phyloP scores from a whole-genome alignment of 306 rosid genomes.

The Cotoneaster glaucophyllus region DNA sequence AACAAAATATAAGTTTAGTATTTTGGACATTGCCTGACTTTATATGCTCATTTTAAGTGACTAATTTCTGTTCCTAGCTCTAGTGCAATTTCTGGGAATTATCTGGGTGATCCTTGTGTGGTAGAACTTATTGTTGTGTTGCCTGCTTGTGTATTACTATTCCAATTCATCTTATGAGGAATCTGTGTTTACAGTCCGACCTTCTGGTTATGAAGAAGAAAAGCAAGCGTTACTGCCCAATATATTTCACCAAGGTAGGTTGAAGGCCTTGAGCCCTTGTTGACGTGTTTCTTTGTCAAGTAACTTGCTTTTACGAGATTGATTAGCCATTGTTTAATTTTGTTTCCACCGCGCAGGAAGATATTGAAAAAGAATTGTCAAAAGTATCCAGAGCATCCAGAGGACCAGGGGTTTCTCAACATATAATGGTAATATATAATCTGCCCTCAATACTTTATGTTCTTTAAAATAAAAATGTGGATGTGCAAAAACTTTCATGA shows the following conservation, averaged over 20 bases:
- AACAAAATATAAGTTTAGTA: background rate
- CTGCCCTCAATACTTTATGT: background rate
- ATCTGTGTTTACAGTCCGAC: conserved; percentile 60
- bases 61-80: background rate
- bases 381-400: conserved; percentile 60
- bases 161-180: conserved; percentile 7
- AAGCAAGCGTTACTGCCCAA: conserved; percentile 90
- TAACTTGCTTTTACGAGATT: background rate
- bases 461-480: background rate
- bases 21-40: background rate
- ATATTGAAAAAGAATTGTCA: conserved; percentile 73
- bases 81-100: background rate
- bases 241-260: conserved; percentile 84
- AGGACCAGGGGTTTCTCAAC: conserved; percentile 65
- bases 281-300: background rate
- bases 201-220: conserved; percentile 84
- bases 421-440: conserved; percentile 54
- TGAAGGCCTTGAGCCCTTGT: conserved; percentile 5
- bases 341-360: conserved; percentile 57
- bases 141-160: background rate
- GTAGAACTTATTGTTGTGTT: background rate
- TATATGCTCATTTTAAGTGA: background rate
- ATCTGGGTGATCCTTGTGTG: background rate
- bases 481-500: background rate
- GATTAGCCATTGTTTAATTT: conserved; percentile 7